These are phyloP conservation scores for Globisporangium spinosum DNA, from an alignment of 352 stramenopile genomes.

Conservation along the genomic window DNA sequence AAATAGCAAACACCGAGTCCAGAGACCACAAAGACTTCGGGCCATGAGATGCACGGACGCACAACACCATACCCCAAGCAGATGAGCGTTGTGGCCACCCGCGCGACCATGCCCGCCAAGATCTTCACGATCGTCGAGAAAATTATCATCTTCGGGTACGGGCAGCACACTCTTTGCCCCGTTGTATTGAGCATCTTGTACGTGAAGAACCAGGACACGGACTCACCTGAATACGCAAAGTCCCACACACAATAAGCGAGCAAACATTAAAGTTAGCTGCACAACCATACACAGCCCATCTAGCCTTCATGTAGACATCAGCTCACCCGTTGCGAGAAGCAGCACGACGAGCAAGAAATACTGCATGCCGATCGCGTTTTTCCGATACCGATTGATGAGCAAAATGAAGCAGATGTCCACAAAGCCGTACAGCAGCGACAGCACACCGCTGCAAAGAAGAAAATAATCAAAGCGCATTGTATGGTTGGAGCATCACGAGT, in stretches of 20 bases:
- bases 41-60: conserved; percentile 62
- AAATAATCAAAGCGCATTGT: neutral
- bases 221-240: conserved; percentile 37
- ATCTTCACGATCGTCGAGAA: conserved; percentile 76
- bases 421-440: conserved; percentile 71
- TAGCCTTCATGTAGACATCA: no score
- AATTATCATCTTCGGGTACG: conserved; percentile 63
- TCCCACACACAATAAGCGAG: neutral
- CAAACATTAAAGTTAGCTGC: neutral
- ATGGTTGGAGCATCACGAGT: neutral
- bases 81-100: conserved; percentile 72
- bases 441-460: conserved; percentile 41
- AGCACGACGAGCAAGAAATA: conserved; percentile 81
- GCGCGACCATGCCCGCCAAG: conserved; percentile 64
- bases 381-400: conserved; percentile 64
- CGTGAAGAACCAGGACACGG: conserved; percentile 71
- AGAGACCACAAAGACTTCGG: conserved; percentile 70
- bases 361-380: conserved; percentile 75
- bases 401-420: conserved; percentile 66
- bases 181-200: conserved; percentile 73
- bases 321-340: conserved; percentile 61
- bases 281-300: neutral
- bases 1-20: conserved; percentile 81
- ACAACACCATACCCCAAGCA: conserved; percentile 83
- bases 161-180: conserved; percentile 69